Evolutionary conservation across 768 basidiomycete genomes (phyloP), one percentile per base, ranked within the genome.

Genomic region (Auriculariales sp.): DNA sequence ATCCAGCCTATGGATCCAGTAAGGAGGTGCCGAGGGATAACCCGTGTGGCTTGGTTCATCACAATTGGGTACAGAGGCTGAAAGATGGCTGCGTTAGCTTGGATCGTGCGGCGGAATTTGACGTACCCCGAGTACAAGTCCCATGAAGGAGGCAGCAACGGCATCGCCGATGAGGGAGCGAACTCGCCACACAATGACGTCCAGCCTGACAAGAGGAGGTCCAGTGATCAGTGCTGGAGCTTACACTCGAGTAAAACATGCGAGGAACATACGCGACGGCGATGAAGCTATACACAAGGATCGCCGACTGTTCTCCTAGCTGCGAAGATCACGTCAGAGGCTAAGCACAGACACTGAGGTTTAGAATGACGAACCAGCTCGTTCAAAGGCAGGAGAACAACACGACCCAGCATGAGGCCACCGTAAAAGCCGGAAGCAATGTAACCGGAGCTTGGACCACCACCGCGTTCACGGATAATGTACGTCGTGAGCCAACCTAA

Each of bases 11-110:
- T 68, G n/a, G 65, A 61, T 34, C 75, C 77, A 0, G 71, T 72
- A 22, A 87, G 69, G 7, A 91, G 68, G 72, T 79, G 80, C 6
- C 70, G 70, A 4, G 88, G 89, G 7, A 92, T 62, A 48, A 88
- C 69, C 1, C 77, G 71, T 4, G 77, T 73, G 1, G 80, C 67
- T 36, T 83, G 74, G 58, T 82, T 84, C 76, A 90, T 78, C 7
- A 76, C 70, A 50, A 75, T 70, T 2, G 72, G 74, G 51, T 70
- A 75, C 64, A 72, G 68, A 1, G 71, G 71, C 22, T 44, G 7
- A 17, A 25, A 9, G n/a, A n/a, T n/a, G n/a, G n/a, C n/a, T n/a
- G n/a, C n/a, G n/a, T n/a, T n/a, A n/a, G n/a, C n/a, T n/a, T n/a
- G n/a, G n/a, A n/a, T n/a, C 77, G 77, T 31, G 79, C 56, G 12